Evolutionary conservation across 2,329 filamentous ascomycete genomes (phyloP), one percentile per base, ranked within the genome.

Genomic region (Paramyrothecium roridum): DNA sequence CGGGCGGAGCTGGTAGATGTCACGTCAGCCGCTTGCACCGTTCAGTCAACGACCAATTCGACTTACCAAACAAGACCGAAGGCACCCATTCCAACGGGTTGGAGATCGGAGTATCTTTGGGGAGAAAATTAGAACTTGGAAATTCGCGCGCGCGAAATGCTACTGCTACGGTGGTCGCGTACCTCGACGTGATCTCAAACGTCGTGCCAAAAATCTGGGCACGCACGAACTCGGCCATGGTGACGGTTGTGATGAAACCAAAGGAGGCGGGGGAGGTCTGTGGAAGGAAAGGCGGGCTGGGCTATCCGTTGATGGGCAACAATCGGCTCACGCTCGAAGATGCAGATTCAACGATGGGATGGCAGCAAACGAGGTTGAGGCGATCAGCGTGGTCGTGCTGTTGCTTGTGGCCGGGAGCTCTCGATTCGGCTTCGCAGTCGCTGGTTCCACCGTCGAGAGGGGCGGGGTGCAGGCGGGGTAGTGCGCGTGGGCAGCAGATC

Each of bases 171-270:
- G 13, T 19, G 12, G 37, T 3, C 37, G 22, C 65, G 56, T 85
- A 97, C 92, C 95, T 90, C 77, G 93, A 97, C 66, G 95, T 99
- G 78, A 98, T 98, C 85, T 99, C 95, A 73, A 99, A 99, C 67
- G 95, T 98, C 60, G 95, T 99, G 73, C 95, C 95, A 73, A 99
- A 99, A 76, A 99, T 98, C 84, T 98, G 93, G 73, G 93, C 93
- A 78, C 95, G 90, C 72, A 99, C 91, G 77, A 99, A 99, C 83
- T 99, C 95, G 75, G 95, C 95, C 95, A 99, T 98, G 74, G 71
- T 87, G 84, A 72, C 64, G 59, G 59, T 54, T 13, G 48, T 20
- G 20, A 47, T 51, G n/a, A 52, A 43, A 19, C 34, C n/a, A 6
- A 6, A 43, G 37, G n/a, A 7, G 16, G 37, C 4, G n/a, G 37